Percentiles rank a stretch among this genome's conserved stretches.
Conservation (phyloP, 2,329 filamentous ascomycete species). For the Curvularia lunata region DNA sequence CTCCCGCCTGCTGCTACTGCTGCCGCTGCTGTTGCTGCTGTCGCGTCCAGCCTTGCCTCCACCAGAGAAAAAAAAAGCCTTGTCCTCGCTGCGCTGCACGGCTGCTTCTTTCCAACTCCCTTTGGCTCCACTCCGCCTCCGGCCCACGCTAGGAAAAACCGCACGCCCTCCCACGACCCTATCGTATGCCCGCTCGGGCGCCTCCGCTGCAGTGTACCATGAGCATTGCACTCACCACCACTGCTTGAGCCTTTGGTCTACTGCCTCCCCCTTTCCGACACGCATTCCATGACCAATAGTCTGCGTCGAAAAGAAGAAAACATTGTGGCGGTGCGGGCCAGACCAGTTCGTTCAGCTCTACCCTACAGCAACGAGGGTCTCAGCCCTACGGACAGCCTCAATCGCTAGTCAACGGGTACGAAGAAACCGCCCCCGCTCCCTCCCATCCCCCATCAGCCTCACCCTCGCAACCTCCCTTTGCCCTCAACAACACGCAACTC, state of each 20-base stretch:
- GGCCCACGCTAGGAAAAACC: slow-evolving; percentile 21
- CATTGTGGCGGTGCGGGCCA: slow-evolving; percentile 33
- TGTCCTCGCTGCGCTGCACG: background rate
- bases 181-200: slow-evolving; percentile 26
- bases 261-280: background rate
- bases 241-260: slow-evolving; percentile 9
- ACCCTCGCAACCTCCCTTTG: slow-evolving; percentile 13
- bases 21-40: slow-evolving; percentile 13
- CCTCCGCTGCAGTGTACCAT: slow-evolving; percentile 39
- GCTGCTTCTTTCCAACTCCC: slow-evolving; percentile 3
- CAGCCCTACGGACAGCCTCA: slow-evolving; percentile 16
- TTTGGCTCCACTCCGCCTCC: slow-evolving; percentile 23
- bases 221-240: slow-evolving; percentile 22
- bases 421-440: slow-evolving; percentile 22
- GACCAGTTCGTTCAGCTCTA: slow-evolving; percentile 22
- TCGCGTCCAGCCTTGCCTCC: slow-evolving; percentile 16
- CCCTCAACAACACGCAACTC: slow-evolving; percentile 16
- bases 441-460: slow-evolving; percentile 25
- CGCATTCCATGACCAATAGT: slow-evolving; percentile 10
- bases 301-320: slow-evolving; percentile 13
- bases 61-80: slow-evolving; percentile 1
- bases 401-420: slow-evolving; percentile 15
- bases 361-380: slow-evolving; percentile 10
- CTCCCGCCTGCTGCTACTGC: slow-evolving; percentile 24
- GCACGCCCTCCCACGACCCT: slow-evolving; percentile 4